phyloP scores from a whole-genome alignment of 1,284 basidiomycete genomes.

The Ceratobasidium sp. region DNA sequence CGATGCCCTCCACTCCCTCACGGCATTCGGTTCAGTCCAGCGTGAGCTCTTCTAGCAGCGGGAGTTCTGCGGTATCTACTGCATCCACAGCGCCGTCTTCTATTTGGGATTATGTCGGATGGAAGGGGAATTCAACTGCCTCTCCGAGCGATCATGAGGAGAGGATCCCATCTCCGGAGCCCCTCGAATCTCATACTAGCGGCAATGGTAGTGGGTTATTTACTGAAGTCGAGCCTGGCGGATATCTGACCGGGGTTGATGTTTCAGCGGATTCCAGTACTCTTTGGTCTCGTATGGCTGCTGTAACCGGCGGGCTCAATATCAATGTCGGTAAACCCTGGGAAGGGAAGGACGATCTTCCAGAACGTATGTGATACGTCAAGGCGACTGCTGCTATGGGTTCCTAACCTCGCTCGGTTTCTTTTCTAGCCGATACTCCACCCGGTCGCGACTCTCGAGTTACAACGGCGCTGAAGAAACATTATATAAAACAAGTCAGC shows the following conservation, averaged over 20 bases:
- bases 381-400: slow-evolving; percentile 5
- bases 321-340: slow-evolving; percentile 65
- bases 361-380: slow-evolving; percentile 56
- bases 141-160: background rate
- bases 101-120: slow-evolving; percentile 30
- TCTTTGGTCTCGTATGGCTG: slow-evolving; percentile 63
- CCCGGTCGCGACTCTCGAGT: slow-evolving; percentile 66
- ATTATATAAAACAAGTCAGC: slow-evolving; percentile 66
- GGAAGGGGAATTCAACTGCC: background rate
- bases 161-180: background rate
- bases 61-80: slow-evolving; percentile 10
- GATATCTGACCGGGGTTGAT: background rate
- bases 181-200: background rate
- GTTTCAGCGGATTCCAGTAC: background rate
- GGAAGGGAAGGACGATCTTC: slow-evolving; percentile 54
- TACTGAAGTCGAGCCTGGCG: background rate
- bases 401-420: background rate
- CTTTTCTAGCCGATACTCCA: slow-evolving; percentile 53
- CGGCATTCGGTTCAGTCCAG: slow-evolving; percentile 29
- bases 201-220: background rate
- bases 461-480: slow-evolving; percentile 68
- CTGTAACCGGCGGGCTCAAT: slow-evolving; percentile 60
- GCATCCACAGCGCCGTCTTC: slow-evolving; percentile 29
- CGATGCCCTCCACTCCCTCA: slow-evolving; percentile 14
- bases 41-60: slow-evolving; percentile 16